Evolutionary conservation across 768 basidiomycete species (phyloP).

Genomic region (Piloderma croceum): DNA sequence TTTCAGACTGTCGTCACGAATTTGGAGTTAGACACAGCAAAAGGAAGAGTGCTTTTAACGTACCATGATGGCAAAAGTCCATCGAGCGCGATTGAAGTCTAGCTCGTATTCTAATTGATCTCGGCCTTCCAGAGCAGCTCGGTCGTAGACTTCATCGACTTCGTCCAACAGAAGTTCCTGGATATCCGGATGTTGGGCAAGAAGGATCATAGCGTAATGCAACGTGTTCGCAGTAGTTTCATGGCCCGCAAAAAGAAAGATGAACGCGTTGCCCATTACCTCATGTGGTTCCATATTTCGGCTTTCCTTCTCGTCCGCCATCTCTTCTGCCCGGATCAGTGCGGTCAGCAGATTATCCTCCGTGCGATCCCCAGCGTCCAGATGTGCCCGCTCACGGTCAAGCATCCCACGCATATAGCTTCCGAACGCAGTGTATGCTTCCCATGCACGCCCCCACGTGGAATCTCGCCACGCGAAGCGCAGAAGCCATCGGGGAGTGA

Average conservation of each 20-base stretch:
- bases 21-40: too few species aligned
- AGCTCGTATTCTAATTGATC: conserved; percentile 5
- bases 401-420: too few species aligned
- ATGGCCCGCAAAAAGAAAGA: too few species aligned
- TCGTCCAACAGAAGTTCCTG: conserved; percentile 13
- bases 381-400: too few species aligned
- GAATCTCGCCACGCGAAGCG: too few species aligned
- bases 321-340: conserved; percentile 3
- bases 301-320: conserved; percentile 1
- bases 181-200: conserved; percentile 10
- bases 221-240: conserved; percentile 11
- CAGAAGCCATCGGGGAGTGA: too few species aligned
- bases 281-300: conserved; percentile 3
- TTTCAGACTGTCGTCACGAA: conserved; percentile 10
- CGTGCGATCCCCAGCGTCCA: too few species aligned
- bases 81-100: conserved; percentile 2
- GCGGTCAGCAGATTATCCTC: conserved; percentile 9
- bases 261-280: conserved; percentile 9
- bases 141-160: conserved; percentile 5
- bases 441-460: conserved; percentile 9
- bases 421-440: conserved; percentile 10
- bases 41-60: too few species aligned
- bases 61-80: conserved; percentile 6
- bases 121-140: conserved; percentile 4
- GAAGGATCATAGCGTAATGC: conserved; percentile 12